A percentile compares a stretch with the other conserved stretches of the same genome.
These are phyloP conservation scores for Bolboschoenus planiculmis DNA, from an alignment of 176 grass and related monocot species.

Conservation along the genomic window DNA sequence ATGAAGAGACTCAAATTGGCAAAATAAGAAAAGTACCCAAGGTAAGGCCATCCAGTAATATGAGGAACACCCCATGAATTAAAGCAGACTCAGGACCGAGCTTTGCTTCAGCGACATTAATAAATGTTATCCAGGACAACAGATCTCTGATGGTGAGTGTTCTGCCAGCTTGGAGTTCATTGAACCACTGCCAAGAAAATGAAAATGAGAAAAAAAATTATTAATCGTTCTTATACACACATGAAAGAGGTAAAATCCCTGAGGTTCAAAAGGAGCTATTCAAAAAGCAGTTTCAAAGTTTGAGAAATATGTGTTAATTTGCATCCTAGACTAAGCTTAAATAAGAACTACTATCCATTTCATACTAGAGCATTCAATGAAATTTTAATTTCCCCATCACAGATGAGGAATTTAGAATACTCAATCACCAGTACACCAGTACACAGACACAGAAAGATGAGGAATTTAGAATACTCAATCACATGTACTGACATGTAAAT, in stretches of 20 bases:
- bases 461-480: neutral
- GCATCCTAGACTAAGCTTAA: neutral
- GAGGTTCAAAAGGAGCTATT: neutral
- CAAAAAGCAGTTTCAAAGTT: neutral
- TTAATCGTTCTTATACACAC: neutral
- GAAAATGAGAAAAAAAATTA: conserved; percentile 19
- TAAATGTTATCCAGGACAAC: conserved; percentile 84
- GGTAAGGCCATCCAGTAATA: conserved; percentile 88
- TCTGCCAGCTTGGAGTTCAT: conserved; percentile 66
- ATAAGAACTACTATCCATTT: neutral
- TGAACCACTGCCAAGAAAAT: conserved; percentile 94
- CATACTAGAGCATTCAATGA: neutral
- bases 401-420: neutral
- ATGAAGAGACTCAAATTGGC: neutral
- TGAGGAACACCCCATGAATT: conserved; percentile 78
- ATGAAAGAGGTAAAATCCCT: neutral
- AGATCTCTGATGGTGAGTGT: conserved; percentile 75
- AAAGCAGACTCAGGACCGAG: conserved; percentile 62
- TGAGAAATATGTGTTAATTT: neutral
- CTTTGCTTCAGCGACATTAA: conserved; percentile 49
- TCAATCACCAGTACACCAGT: neutral
- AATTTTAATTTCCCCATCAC: neutral
- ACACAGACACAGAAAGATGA: neutral
- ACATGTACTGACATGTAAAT: neutral
- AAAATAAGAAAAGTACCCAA: conserved; percentile 36